Conservation (phyloP, 306 rosid genomes). For the Lupinus albus region DNA sequence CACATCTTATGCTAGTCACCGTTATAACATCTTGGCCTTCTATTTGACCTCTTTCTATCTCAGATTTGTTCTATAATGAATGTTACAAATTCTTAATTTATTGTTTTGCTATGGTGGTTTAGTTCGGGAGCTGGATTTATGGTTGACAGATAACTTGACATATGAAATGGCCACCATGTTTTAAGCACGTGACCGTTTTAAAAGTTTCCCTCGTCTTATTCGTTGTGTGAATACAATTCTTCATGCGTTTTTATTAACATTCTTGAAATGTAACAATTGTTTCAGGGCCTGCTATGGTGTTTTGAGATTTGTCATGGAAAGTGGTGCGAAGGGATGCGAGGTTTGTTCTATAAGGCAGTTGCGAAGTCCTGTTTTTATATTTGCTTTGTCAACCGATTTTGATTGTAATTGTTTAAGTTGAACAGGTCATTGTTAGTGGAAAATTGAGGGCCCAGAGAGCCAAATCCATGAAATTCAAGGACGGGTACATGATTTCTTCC, state of each 20-base stretch:
- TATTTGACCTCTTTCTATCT: not conserved
- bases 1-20: not conserved
- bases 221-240: not conserved
- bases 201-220: not conserved
- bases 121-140: not conserved
- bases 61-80: not conserved
- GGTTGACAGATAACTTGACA: not conserved
- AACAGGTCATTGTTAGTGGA: conserved; percentile 70
- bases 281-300: conserved; percentile 64
- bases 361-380: not conserved
- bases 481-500: conserved; percentile 57
- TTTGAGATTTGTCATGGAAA: conserved; percentile 61
- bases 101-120: not conserved
- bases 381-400: not conserved
- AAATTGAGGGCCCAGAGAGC: conserved; percentile 77
- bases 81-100: not conserved
- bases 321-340: conserved; percentile 59
- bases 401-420: not conserved
- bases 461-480: conserved; percentile 64
- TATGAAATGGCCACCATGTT: too few species aligned
- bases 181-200: not conserved
- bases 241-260: not conserved
- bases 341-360: conserved; percentile 27
- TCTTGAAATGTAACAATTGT: not conserved
- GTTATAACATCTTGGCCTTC: too few species aligned